Conservation (phyloP, 2,329 filamentous ascomycete species). For the Beauveria bassiana region DNA sequence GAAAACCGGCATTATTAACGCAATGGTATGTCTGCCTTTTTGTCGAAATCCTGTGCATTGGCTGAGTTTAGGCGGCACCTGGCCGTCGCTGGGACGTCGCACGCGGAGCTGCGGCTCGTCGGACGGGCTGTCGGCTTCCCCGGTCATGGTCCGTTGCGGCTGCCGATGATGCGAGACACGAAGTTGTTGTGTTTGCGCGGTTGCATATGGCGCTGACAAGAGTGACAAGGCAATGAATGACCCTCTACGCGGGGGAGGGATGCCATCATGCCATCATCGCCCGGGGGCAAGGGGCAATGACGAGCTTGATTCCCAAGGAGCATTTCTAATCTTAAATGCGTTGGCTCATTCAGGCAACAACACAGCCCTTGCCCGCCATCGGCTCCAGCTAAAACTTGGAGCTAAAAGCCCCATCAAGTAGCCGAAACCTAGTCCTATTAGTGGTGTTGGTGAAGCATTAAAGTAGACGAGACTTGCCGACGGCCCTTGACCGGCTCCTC, state of each 20-base stretch:
- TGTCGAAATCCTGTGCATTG: neutral
- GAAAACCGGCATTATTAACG: too few species aligned
- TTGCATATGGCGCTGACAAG: neutral
- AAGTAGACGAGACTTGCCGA: constrained; percentile 9
- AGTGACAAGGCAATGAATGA: neutral
- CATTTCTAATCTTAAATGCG: constrained; percentile 11
- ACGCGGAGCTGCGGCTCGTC: constrained; percentile 1
- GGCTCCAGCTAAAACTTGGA: constrained; percentile 8
- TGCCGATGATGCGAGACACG: neutral
- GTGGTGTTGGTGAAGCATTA: neutral
- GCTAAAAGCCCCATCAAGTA: constrained; percentile 9
- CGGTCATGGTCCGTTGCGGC: neutral
- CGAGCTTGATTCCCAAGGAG: neutral
- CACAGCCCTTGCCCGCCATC: neutral
- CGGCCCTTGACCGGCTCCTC: constrained; percentile 4
- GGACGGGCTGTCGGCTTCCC: constrained; percentile 1
- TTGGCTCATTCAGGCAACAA: constrained; percentile 6
- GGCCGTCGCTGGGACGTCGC: neutral
- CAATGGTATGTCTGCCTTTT: neutral
- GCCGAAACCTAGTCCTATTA: neutral
- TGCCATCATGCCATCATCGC: neutral
- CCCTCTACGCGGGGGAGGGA: neutral
- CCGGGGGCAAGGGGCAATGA: neutral
- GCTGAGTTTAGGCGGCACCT: neutral
- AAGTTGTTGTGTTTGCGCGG: neutral